Conservation (phyloP, 106 monocot genomes). For the Apostasia ramifera region DNA sequence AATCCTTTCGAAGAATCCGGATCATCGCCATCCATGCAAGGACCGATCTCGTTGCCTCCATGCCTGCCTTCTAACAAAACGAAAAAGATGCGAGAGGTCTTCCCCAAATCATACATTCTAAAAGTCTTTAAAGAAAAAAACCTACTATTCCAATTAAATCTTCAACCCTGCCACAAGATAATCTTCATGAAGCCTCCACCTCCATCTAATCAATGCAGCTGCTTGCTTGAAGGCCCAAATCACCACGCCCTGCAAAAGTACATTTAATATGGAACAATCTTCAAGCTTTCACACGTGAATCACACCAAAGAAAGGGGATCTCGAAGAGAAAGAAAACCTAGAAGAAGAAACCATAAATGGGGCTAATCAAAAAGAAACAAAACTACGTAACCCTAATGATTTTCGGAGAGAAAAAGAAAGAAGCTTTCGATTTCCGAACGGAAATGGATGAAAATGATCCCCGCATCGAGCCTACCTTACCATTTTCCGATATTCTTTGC, state of each 20-base stretch:
- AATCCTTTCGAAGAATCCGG: conserved; percentile 14
- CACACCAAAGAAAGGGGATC: not conserved
- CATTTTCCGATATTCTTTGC: not conserved
- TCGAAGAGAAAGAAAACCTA: not conserved
- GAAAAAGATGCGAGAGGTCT: conserved; percentile 11
- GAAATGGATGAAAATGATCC: not conserved
- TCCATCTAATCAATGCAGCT: not conserved
- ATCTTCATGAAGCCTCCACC: not conserved
- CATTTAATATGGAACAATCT: not conserved
- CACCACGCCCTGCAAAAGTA: not conserved
- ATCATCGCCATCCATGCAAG: conserved; percentile 11
- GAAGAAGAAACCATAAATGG: not conserved
- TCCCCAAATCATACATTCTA: conserved; percentile 2
- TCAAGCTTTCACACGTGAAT: too few species aligned
- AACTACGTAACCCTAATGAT: not conserved
- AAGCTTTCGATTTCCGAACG: not conserved
- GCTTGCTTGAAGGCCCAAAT: not conserved
- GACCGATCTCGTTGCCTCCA: conserved; percentile 10
- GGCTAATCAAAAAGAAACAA: not conserved
- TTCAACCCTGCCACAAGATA: not conserved
- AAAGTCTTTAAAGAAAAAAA: not conserved
- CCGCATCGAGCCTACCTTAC: not conserved
- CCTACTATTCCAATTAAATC: not conserved
- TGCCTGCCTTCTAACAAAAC: conserved; percentile 23
- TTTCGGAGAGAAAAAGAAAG: not conserved